Percentiles rank a stretch among this genome's conserved stretches.
These are phyloP conservation scores for Blakeslea trispora DNA, from an alignment of 371 early-diverging fungal species.

Conservation along the genomic window DNA sequence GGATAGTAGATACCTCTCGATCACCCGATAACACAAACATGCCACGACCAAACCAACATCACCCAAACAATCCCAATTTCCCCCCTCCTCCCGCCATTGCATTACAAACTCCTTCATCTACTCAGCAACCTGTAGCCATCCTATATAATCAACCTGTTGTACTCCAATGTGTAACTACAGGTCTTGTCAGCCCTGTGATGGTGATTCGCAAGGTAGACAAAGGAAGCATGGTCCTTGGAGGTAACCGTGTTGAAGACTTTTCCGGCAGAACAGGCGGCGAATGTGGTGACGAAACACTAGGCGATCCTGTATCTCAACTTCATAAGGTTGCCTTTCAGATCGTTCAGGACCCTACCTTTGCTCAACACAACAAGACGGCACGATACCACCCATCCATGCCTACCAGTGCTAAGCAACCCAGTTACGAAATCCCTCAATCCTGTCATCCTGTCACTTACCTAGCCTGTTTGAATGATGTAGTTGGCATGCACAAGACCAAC, in stretches of 20 bases:
- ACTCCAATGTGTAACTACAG: constrained; percentile 80
- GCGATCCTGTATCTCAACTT: constrained; percentile 83
- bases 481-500: constrained; percentile 68
- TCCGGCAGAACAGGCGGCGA: constrained; percentile 54
- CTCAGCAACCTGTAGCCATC: constrained; percentile 80
- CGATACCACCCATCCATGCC: constrained; percentile 24
- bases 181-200: constrained; percentile 83
- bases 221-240: constrained; percentile 77
- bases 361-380: constrained; percentile 28
- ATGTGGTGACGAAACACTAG: constrained; percentile 49
- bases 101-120: constrained; percentile 63
- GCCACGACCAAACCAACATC: constrained; percentile 31
- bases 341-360: constrained; percentile 44
- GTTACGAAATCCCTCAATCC: constrained; percentile 35
- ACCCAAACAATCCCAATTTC: constrained; percentile 20
- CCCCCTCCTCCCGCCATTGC: constrained; percentile 69
- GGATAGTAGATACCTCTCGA: constrained; percentile 73
- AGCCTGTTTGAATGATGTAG: constrained; percentile 75
- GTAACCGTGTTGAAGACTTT: constrained; percentile 57
- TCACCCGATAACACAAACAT: constrained; percentile 28
- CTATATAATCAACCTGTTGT: constrained; percentile 86
- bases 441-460: constrained; percentile 59
- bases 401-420: neutral
- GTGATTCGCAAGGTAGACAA: constrained; percentile 84
- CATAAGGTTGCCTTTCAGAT: constrained; percentile 92